Evolutionary conservation across 805 yeast genomes (phyloP).

Genomic region (Wickerhamiella alocasiicola): DNA sequence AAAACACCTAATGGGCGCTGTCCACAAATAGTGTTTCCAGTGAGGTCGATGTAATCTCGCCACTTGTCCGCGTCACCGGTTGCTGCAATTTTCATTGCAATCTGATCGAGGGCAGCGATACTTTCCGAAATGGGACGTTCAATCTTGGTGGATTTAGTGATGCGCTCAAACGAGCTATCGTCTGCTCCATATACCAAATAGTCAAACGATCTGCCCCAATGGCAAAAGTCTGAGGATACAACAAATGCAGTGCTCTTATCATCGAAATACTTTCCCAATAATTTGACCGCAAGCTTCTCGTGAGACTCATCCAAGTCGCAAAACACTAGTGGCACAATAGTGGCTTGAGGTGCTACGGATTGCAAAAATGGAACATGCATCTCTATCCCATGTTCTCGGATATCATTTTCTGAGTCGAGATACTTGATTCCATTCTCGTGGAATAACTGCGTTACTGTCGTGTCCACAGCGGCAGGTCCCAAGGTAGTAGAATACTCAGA

Average conservation of each 20-base stretch:
- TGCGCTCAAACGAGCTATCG: constrained; percentile 17
- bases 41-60: constrained; percentile 49
- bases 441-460: constrained; percentile 21
- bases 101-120: constrained; percentile 59
- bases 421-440: constrained; percentile 12
- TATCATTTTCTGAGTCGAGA: constrained; percentile 42
- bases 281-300: constrained; percentile 25
- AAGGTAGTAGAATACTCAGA: constrained; percentile 64
- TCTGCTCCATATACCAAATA: constrained; percentile 38
- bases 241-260: constrained; percentile 55
- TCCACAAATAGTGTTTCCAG: constrained; percentile 91
- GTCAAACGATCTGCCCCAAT: constrained; percentile 70
- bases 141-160: constrained; percentile 5
- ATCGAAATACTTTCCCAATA: constrained; percentile 43
- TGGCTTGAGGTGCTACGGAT: constrained; percentile 34
- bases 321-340: constrained; percentile 68
- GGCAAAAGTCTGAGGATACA: constrained; percentile 86
- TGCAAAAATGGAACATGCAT: constrained; percentile 76
- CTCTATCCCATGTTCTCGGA: constrained; percentile 84
- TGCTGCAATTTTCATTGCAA: constrained; percentile 53
- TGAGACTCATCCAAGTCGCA: constrained; percentile 43
- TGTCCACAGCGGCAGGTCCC: constrained; percentile 62
- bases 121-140: constrained; percentile 49
- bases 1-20: constrained; percentile 66
- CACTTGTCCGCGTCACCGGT: constrained; percentile 47